These are phyloP conservation scores for Selaginella tamariscina DNA, from an alignment of 75 land plant genomes.

Conservation along the genomic window DNA sequence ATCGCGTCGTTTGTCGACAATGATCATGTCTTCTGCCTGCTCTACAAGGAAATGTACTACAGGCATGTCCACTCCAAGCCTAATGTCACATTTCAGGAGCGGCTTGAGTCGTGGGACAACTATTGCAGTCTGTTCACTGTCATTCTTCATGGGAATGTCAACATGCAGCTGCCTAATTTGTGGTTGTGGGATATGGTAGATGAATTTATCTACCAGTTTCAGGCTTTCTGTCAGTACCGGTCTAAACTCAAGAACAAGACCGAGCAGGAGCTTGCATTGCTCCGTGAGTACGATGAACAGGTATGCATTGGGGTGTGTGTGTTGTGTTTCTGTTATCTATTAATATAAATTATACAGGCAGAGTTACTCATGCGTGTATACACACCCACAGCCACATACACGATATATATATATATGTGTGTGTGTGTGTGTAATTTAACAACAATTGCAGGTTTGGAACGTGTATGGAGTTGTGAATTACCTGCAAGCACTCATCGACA, in stretches of 20 bases:
- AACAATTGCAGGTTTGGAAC: conserved; percentile 92
- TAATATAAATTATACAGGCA: too few species aligned
- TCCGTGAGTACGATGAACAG: conserved; percentile 54
- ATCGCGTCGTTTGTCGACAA: conserved; percentile 76
- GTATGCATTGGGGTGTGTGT: too few species aligned
- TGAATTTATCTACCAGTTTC: conserved; percentile 96
- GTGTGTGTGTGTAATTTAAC: too few species aligned
- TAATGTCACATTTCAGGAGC: conserved; percentile 46
- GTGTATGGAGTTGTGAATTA: conserved; percentile 85
- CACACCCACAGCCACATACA: too few species aligned
- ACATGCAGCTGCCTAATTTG: conserved; percentile 94
- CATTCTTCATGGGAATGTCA: conserved; percentile 69
- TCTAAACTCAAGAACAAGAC: conserved; percentile 86
- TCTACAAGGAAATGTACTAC: conserved; percentile 88
- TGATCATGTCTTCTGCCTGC: conserved; percentile 83
- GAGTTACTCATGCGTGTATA: too few species aligned
- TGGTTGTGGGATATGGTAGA: conserved; percentile 99
- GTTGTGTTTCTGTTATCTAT: too few species aligned
- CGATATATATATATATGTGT: too few species aligned
- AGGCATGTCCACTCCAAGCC: conserved; percentile 68
- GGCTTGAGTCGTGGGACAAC: conserved; percentile 84
- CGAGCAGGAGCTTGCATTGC: conserved; percentile 68
- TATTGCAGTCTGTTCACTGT: conserved; percentile 71
- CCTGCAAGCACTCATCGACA: conserved; percentile 92
- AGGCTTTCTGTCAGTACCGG: conserved; percentile 81